Evolutionary conservation across 2,329 filamentous ascomycete species (phyloP).

Genomic region (Nigrograna mackinnonii): DNA sequence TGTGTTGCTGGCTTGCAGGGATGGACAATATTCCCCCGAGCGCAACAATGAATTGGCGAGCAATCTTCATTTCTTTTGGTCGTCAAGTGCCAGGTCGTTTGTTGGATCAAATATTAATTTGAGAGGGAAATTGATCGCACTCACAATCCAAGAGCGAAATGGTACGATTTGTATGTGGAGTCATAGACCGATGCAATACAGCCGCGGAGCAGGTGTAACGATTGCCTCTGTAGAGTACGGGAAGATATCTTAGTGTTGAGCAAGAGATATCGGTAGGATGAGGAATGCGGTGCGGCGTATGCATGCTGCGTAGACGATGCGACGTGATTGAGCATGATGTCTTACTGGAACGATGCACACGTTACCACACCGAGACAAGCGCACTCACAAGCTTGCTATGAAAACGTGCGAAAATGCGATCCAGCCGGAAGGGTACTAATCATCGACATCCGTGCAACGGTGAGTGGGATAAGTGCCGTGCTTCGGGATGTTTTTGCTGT

Average conservation of each 20-base stretch:
- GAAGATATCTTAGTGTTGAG: background rate
- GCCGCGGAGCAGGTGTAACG: background rate
- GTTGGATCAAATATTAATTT: background rate
- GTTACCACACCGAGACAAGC: constrained; percentile 6
- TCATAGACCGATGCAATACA: background rate
- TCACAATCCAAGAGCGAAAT: too few relatives aligned
- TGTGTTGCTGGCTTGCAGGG: constrained; percentile 22
- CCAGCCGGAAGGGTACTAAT: background rate
- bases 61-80: too few relatives aligned
- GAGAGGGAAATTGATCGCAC: too few relatives aligned
- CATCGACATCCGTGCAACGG: constrained; percentile 3
- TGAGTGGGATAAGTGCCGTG: constrained; percentile 12
- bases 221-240: constrained; percentile 1
- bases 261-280: constrained; percentile 3
- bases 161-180: background rate
- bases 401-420: constrained; percentile 5
- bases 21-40: constrained; percentile 7
- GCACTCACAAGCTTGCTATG: constrained; percentile 7
- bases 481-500: constrained; percentile 7
- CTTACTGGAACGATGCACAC: constrained; percentile 6
- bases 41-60: too few relatives aligned
- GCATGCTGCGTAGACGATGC: constrained; percentile 10
- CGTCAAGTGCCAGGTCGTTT: background rate
- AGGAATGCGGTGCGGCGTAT: background rate
- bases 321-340: constrained; percentile 11